Conservation (phyloP, 495 filamentous ascomycete species). For the Daldinia vernicosa region DNA sequence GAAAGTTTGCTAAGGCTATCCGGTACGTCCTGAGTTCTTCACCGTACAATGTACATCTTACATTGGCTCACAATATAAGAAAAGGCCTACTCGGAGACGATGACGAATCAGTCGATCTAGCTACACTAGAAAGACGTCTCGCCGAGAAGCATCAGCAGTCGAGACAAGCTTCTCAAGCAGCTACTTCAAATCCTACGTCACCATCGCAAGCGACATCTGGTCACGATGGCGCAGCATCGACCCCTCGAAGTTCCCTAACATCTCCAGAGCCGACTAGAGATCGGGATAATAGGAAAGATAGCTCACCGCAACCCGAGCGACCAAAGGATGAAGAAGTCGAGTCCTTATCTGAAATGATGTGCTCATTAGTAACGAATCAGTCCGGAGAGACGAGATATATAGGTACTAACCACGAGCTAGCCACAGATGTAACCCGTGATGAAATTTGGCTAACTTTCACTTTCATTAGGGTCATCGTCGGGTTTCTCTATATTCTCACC, state of each 20-base stretch:
- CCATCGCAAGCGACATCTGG: constrained; percentile 55
- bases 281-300: constrained; percentile 47
- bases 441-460: constrained; percentile 41
- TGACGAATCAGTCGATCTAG: constrained; percentile 87
- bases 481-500: constrained; percentile 99
- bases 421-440: constrained; percentile 3
- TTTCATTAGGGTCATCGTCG: constrained; percentile 83
- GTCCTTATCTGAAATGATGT: constrained; percentile 97
- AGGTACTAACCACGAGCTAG: constrained; percentile 61
- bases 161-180: constrained; percentile 54
- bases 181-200: constrained; percentile 56
- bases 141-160: constrained; percentile 67
- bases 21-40: constrained; percentile 55
- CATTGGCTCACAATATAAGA: constrained; percentile 12
- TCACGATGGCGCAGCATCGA: constrained; percentile 61
- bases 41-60: neutral
- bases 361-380: constrained; percentile 96
- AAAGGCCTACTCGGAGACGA: constrained; percentile 80
- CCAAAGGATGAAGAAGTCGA: constrained; percentile 75
- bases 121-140: constrained; percentile 83
- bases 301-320: constrained; percentile 47
- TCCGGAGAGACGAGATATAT: constrained; percentile 96
- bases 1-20: constrained; percentile 88
- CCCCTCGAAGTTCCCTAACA: constrained; percentile 66
- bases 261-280: constrained; percentile 67